A percentile compares a stretch with the other conserved stretches of the same genome.
Conservation (phyloP, 2,329 filamentous ascomycete species). For the Seiridium cupressi region DNA sequence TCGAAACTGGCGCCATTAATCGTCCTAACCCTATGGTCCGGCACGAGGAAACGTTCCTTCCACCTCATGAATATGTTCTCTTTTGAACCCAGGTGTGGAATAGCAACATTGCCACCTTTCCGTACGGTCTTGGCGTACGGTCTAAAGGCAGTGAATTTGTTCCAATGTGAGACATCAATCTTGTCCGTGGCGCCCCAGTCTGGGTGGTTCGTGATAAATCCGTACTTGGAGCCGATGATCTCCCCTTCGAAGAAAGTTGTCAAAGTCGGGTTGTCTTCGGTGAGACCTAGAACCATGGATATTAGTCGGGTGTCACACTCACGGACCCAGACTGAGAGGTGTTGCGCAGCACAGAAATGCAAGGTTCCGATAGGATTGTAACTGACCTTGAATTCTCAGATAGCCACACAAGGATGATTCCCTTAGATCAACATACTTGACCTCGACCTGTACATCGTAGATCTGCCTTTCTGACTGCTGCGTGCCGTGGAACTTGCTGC, state of each 20-base stretch:
- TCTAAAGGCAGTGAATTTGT: slow-evolving; percentile 82
- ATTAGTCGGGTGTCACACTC: background rate
- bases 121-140: slow-evolving; percentile 63
- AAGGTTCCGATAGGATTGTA: background rate
- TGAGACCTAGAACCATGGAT: slow-evolving; percentile 63
- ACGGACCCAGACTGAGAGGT: background rate
- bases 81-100: slow-evolving; percentile 71
- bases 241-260: slow-evolving; percentile 98
- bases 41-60: slow-evolving; percentile 98
- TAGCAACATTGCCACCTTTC: slow-evolving; percentile 49
- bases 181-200: slow-evolving; percentile 91
- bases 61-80: slow-evolving; percentile 98
- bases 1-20: slow-evolving; percentile 96
- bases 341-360: background rate
- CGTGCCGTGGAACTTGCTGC: slow-evolving; percentile 84
- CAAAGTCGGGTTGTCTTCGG: slow-evolving; percentile 92
- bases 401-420: slow-evolving; percentile 96
- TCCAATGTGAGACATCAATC: slow-evolving; percentile 91
- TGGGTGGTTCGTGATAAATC: slow-evolving; percentile 86
- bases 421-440: slow-evolving; percentile 92
- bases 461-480: slow-evolving; percentile 91
- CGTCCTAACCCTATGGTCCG: slow-evolving; percentile 86
- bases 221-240: slow-evolving; percentile 92
- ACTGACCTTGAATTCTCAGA: slow-evolving; percentile 84
- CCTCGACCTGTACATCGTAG: slow-evolving; percentile 95